These are phyloP conservation scores for Xylariomycetidae sp. DNA, from an alignment of 2,329 filamentous ascomycete species.

Conservation along the genomic window DNA sequence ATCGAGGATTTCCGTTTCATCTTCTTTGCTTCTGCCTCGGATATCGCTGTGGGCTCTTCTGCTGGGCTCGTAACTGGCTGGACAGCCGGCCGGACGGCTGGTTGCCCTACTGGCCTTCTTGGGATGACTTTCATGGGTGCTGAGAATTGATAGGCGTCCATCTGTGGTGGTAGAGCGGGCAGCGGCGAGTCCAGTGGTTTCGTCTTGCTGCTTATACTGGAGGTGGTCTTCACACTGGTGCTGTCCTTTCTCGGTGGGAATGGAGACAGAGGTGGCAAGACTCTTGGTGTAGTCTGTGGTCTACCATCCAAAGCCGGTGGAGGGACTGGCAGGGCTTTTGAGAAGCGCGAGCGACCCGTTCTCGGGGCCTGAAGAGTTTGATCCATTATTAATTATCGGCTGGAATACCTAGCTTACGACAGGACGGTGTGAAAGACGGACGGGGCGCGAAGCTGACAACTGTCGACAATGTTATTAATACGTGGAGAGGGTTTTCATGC, in stretches of 20 bases:
- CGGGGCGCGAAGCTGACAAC: neutral
- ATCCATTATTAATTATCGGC: too few species aligned
- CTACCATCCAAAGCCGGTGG: slow-evolving; percentile 29
- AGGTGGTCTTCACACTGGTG: slow-evolving; percentile 15
- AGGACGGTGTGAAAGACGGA: neutral
- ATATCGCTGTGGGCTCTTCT: neutral
- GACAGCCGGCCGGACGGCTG: slow-evolving; percentile 9
- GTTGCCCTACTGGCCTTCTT: slow-evolving; percentile 29
- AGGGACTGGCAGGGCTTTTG: slow-evolving; percentile 52
- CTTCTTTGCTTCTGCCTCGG: slow-evolving; percentile 15
- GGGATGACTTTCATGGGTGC: slow-evolving; percentile 29
- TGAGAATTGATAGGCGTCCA: slow-evolving; percentile 15
- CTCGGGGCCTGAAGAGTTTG: slow-evolving; percentile 27
- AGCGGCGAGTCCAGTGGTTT: slow-evolving; percentile 26
- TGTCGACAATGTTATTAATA: too few species aligned
- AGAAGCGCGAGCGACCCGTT: slow-evolving; percentile 50
- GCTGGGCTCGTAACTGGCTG: slow-evolving; percentile 5
- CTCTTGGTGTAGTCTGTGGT: slow-evolving; percentile 15
- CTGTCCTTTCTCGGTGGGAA: slow-evolving; percentile 25
- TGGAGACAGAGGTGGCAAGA: slow-evolving; percentile 19
- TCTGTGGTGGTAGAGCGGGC: slow-evolving; percentile 24
- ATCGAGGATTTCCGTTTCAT: slow-evolving; percentile 44
- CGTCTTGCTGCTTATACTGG: slow-evolving; percentile 17
- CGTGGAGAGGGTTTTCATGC: slow-evolving; percentile 13
- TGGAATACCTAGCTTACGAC: slow-evolving; percentile 5